Evolutionary conservation across 2,329 filamentous ascomycete genomes (phyloP).

Genomic region (Phoma sp.): DNA sequence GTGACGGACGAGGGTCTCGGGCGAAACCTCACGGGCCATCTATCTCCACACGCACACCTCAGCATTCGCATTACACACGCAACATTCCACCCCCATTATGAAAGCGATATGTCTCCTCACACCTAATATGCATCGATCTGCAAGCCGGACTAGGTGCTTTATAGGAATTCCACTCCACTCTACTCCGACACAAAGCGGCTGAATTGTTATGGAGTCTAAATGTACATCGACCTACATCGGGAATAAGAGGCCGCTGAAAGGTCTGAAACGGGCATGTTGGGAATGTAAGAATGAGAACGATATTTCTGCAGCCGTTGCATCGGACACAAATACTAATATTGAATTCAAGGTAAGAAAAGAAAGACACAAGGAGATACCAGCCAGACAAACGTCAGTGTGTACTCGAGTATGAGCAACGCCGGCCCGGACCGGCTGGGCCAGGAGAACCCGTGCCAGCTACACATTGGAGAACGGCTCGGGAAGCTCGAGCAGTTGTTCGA

Average conservation of each 20-base stretch:
- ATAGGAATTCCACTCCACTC: background rate
- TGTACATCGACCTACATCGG: slow-evolving; percentile 11
- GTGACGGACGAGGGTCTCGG: slow-evolving; percentile 37
- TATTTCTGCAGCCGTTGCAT: background rate
- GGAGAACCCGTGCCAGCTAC: slow-evolving; percentile 32
- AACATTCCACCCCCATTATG: slow-evolving; percentile 39
- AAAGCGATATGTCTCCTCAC: slow-evolving; percentile 36
- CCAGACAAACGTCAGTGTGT: slow-evolving; percentile 22
- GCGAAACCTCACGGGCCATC: slow-evolving; percentile 29
- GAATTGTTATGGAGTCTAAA: slow-evolving; percentile 27
- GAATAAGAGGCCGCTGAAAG: slow-evolving; percentile 37
- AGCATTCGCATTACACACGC: slow-evolving; percentile 34
- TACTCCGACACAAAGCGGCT: background rate
- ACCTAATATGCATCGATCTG: slow-evolving; percentile 24
- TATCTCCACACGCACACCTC: slow-evolving; percentile 24
- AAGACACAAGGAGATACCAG: slow-evolving; percentile 27
- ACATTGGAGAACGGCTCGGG: slow-evolving; percentile 41
- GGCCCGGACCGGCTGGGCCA: slow-evolving; percentile 25
- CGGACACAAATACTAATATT: slow-evolving; percentile 15
- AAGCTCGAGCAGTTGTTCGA: slow-evolving; percentile 48
- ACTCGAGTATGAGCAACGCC: slow-evolving; percentile 20
- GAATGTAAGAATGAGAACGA: slow-evolving; percentile 38
- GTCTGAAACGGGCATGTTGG: slow-evolving; percentile 41
- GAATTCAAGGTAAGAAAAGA: slow-evolving; percentile 40
- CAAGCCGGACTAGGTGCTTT: slow-evolving; percentile 8